Conservation (phyloP, 768 basidiomycete genomes). For the Coprinellus aureogranulatus region DNA sequence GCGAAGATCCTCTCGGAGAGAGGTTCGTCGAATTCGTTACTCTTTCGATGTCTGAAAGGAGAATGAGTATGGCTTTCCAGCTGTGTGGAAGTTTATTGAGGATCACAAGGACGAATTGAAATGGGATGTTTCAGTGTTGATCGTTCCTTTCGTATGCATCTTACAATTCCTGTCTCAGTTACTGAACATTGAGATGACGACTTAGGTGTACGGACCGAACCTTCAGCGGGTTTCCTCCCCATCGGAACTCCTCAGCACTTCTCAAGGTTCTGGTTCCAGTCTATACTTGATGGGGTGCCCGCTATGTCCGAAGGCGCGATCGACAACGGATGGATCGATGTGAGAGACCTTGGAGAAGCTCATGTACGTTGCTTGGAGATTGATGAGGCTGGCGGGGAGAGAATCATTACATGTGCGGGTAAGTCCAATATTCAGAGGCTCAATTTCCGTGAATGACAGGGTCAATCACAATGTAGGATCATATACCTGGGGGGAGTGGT, state of each 20-base stretch:
- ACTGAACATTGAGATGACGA: background rate
- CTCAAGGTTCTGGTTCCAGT: too few relatives aligned
- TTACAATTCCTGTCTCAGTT: constrained; percentile 13
- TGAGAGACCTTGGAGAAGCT: background rate
- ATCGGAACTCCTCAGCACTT: background rate
- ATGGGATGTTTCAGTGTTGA: constrained; percentile 53
- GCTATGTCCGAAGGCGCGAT: too few relatives aligned
- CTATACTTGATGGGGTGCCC: too few relatives aligned
- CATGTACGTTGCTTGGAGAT: background rate
- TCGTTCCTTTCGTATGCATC: constrained; percentile 51
- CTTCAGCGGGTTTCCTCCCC: background rate
- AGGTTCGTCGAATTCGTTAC: too few relatives aligned
- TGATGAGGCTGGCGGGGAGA: background rate
- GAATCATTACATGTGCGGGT: background rate
- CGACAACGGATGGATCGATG: background rate
- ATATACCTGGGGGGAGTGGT: too few relatives aligned
- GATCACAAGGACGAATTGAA: constrained; percentile 21
- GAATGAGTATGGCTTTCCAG: constrained; percentile 18
- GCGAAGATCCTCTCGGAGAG: too few relatives aligned
- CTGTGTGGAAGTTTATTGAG: too few relatives aligned
- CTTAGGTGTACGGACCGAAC: background rate
- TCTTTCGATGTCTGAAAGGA: too few relatives aligned
- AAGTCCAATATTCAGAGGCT: too few relatives aligned
- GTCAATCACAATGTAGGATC: too few relatives aligned
- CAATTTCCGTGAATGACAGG: too few relatives aligned